Conservation (phyloP, 2,329 filamentous ascomycete species). For the Colletotrichum costaricense region DNA sequence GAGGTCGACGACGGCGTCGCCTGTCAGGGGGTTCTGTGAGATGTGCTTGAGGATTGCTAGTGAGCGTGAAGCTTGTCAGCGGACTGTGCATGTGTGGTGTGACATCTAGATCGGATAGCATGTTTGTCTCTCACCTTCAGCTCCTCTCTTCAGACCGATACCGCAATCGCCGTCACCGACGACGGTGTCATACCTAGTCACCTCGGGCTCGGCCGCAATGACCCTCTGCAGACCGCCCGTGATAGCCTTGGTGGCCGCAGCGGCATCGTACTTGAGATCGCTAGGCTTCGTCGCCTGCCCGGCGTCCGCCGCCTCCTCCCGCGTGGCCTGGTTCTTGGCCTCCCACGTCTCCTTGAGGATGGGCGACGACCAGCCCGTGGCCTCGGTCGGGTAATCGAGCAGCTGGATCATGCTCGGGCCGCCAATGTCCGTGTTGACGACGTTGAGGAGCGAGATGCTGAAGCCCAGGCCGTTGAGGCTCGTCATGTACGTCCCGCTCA, state of each 20-base stretch:
- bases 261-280: constrained; percentile 64
- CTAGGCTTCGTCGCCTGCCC: constrained; percentile 53
- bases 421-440: constrained; percentile 67
- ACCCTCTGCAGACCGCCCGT: constrained; percentile 69
- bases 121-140: constrained; percentile 67
- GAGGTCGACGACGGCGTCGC: constrained; percentile 65
- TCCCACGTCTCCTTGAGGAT: constrained; percentile 74
- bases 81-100: neutral
- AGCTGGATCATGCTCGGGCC: constrained; percentile 75
- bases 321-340: constrained; percentile 60
- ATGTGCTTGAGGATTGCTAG: constrained; percentile 66
- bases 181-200: constrained; percentile 81
- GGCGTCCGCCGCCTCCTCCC: constrained; percentile 50
- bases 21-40: constrained; percentile 54
- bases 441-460: constrained; percentile 77
- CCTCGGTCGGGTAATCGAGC: constrained; percentile 77
- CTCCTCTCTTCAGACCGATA: constrained; percentile 85
- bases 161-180: constrained; percentile 94
- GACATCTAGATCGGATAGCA: neutral
- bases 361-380: constrained; percentile 76
- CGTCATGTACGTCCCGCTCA: constrained; percentile 82
- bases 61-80: constrained; percentile 32
- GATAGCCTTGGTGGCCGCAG: constrained; percentile 62
- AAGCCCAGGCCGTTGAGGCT: constrained; percentile 82
- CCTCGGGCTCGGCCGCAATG: constrained; percentile 75